Evolutionary conservation across 306 rosid genomes (phyloP).

Genomic region (Prunus padus): DNA sequence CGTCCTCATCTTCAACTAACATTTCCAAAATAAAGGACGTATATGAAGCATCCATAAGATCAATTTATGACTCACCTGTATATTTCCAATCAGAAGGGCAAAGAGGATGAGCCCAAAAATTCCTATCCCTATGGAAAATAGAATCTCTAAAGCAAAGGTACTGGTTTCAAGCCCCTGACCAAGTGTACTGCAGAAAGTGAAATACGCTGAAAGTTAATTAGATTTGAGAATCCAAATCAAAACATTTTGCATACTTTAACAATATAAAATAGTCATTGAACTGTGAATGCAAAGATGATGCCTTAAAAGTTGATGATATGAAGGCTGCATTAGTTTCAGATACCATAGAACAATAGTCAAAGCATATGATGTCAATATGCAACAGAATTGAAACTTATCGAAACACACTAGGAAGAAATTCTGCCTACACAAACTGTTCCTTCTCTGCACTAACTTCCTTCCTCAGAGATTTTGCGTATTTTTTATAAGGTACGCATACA

Average conservation of each 20-base stretch:
- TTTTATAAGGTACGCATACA: too few relatives aligned
- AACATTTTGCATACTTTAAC: not conserved
- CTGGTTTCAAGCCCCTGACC: constrained; percentile 92
- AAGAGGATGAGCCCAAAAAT: constrained; percentile 72
- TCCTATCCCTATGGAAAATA: constrained; percentile 76
- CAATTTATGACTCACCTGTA: constrained; percentile 54
- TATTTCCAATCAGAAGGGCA: constrained; percentile 86
- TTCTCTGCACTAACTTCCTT: too few relatives aligned
- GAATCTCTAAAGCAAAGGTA: constrained; percentile 66
- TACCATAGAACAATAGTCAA: too few relatives aligned
- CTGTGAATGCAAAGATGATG: not conserved
- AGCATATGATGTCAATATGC: too few relatives aligned
- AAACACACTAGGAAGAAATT: too few relatives aligned
- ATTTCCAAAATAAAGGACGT: not conserved
- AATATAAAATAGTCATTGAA: not conserved
- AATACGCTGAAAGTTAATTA: constrained; percentile 14
- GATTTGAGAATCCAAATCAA: not conserved
- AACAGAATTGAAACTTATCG: too few relatives aligned
- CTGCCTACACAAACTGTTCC: too few relatives aligned
- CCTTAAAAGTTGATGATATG: not conserved
- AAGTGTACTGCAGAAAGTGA: constrained; percentile 68
- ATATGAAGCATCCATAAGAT: not conserved
- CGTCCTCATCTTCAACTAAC: not conserved
- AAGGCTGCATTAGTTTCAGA: not conserved
- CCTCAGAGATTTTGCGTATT: too few relatives aligned